Percentiles rank a stretch among this genome's conserved stretches.
Evolutionary conservation across 78 protist species (phyloP).

Genomic region (Dictyostelium intermedium): DNA sequence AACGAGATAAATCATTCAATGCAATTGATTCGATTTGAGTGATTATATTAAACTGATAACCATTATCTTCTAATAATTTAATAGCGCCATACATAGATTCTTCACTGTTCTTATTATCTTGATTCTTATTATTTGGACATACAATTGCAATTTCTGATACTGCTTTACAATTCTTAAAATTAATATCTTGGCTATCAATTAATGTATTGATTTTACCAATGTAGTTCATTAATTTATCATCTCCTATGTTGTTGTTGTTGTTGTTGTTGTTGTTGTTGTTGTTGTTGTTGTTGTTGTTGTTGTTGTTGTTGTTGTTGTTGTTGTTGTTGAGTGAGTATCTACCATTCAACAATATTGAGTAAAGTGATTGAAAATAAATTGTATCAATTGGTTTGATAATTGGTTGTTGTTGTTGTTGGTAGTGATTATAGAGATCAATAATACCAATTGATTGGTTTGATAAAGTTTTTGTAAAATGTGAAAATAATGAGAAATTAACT

Average conservation of each 20-base stretch:
- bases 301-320: too few relatives aligned
- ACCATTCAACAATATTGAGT: background rate
- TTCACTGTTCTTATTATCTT: background rate
- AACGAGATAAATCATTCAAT: background rate
- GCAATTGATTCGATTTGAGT: background rate
- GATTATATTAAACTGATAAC: background rate
- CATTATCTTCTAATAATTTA: background rate
- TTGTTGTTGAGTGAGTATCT: background rate
- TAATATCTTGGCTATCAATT: background rate
- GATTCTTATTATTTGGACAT: background rate
- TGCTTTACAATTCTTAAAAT: background rate
- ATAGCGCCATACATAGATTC: background rate
- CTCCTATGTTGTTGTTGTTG: too few relatives aligned
- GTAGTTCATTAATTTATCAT: background rate
- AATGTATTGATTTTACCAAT: background rate
- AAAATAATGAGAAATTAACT: background rate
- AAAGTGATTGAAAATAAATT: background rate
- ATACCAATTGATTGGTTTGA: slow-evolving; percentile 1
- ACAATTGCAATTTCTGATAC: background rate
- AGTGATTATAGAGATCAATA: background rate
- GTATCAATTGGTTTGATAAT: background rate
- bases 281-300: too few relatives aligned
- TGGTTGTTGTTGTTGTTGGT: background rate
- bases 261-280: too few relatives aligned
- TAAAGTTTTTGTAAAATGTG: background rate